These are phyloP conservation scores for barrel medic (Medicago truncatula) DNA, from an alignment of 306 rosid species.

Conservation along the genomic window MtrunA17r5.0-ANR NC_053044.1:52515501-52516000, in stretches of 20 bases:
- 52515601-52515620: background rate
- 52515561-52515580: background rate
- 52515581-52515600: background rate
- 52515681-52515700: slow-evolving; percentile 22
- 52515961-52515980: too few species aligned
- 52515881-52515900: background rate
- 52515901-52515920: slow-evolving; percentile 13
- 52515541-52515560: too few species aligned
- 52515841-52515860: too few species aligned
- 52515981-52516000: too few species aligned
- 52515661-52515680: background rate
- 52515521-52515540: slow-evolving; percentile 47
- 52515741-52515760: slow-evolving; percentile 6
- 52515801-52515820: background rate
- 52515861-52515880: background rate
- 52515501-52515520: slow-evolving; percentile 71
- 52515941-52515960: background rate
- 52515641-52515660: background rate
- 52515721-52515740: slow-evolving; percentile 14
- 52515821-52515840: background rate
- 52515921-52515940: background rate
- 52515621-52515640: background rate
- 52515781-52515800: slow-evolving; percentile 14
- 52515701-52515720: background rate
- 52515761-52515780: slow-evolving; percentile 26